These are phyloP conservation scores for Teratosphaeria viscida DNA, from an alignment of 2,329 filamentous ascomycete species.

Conservation along the genomic window DNA sequence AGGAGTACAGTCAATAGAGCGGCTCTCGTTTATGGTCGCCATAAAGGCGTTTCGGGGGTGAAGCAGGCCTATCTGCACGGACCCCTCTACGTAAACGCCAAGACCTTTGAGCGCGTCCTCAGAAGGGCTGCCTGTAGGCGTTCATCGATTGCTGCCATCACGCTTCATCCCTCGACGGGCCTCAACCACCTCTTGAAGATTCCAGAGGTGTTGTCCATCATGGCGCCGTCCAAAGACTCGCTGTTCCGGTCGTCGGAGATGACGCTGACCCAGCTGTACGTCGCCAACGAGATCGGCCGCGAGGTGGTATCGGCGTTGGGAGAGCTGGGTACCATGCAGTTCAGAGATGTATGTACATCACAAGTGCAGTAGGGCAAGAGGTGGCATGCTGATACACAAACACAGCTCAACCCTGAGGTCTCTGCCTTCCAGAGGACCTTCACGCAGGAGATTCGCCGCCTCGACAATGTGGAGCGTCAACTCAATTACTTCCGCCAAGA, in stretches of 20 bases:
- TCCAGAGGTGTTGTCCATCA: conserved; percentile 19
- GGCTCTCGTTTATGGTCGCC: too few relatives aligned
- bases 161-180: background rate
- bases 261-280: conserved; percentile 99
- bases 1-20: too few relatives aligned
- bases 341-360: conserved; percentile 68
- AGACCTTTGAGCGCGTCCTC: background rate
- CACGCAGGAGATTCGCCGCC: conserved; percentile 89
- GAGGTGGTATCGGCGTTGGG: conserved; percentile 95
- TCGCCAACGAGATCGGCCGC: conserved; percentile 95
- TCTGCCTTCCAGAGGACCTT: conserved; percentile 95
- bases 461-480: conserved; percentile 97
- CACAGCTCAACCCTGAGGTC: conserved; percentile 79
- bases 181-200: background rate
- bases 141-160: background rate
- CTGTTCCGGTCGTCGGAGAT: conserved; percentile 99
- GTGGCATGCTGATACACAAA: conserved; percentile 10
- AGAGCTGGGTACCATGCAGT: conserved; percentile 92
- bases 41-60: too few relatives aligned
- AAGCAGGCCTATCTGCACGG: background rate
- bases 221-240: conserved; percentile 66
- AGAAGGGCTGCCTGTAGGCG: background rate
- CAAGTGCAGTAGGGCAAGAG: background rate
- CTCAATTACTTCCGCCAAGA: conserved; percentile 90
- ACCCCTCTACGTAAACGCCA: background rate